Conservation (phyloP, 2,329 filamentous ascomycete species). For the Xylaria sp. region DNA sequence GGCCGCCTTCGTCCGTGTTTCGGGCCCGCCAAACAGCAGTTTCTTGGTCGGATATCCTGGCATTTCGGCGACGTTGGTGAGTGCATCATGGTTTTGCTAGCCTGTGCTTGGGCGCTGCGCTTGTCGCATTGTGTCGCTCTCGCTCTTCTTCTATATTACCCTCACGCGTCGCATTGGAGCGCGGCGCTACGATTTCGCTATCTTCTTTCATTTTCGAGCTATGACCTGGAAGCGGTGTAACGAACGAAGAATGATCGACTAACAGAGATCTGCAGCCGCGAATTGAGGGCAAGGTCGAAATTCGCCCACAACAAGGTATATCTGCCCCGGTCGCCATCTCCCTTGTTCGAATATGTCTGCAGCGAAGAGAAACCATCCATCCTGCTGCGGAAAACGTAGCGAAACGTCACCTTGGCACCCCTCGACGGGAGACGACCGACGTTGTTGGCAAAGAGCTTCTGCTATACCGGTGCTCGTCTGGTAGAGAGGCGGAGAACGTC, state of each 20-base stretch:
- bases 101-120: neutral
- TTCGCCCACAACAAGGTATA: slow-evolving; percentile 84
- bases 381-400: slow-evolving; percentile 93
- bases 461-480: slow-evolving; percentile 84
- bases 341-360: slow-evolving; percentile 91
- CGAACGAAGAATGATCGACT: slow-evolving; percentile 11
- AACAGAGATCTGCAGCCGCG: slow-evolving; percentile 71
- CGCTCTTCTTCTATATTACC: slow-evolving; percentile 25
- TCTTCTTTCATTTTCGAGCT: neutral
- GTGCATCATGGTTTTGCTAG: slow-evolving; percentile 52
- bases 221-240: neutral
- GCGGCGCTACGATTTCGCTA: neutral
- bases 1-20: slow-evolving; percentile 92
- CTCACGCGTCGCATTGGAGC: slow-evolving; percentile 14
- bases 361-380: slow-evolving; percentile 94
- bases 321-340: slow-evolving; percentile 92
- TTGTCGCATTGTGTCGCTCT: slow-evolving; percentile 17
- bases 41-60: slow-evolving; percentile 97
- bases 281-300: slow-evolving; percentile 97
- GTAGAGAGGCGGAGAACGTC: slow-evolving; percentile 86
- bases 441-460: slow-evolving; percentile 96
- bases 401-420: slow-evolving; percentile 89
- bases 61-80: slow-evolving; percentile 95
- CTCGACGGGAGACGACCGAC: slow-evolving; percentile 89
- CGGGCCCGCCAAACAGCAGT: slow-evolving; percentile 95